Conservation (phyloP, 495 filamentous ascomycete genomes). For the Physcia stellaris region DNA sequence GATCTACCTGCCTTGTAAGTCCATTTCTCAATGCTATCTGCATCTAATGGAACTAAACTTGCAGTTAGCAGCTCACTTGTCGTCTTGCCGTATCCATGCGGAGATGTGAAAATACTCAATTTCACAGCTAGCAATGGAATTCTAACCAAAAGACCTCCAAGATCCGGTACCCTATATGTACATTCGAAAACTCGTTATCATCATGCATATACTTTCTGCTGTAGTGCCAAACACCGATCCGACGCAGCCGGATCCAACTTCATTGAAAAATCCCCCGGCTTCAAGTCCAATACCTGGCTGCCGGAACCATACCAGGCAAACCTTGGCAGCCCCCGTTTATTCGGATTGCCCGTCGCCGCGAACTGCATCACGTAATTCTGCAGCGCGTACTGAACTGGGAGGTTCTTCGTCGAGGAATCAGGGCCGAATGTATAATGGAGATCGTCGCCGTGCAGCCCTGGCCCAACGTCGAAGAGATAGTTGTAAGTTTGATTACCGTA, state of each 20-base stretch:
- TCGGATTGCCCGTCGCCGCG: slow-evolving; percentile 31
- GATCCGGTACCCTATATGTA: too few relatives aligned
- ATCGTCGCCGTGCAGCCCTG: slow-evolving; percentile 40
- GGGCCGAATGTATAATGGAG: slow-evolving; percentile 41
- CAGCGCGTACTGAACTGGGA: slow-evolving; percentile 34
- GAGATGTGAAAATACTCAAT: too few relatives aligned
- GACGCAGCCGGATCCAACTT: slow-evolving; percentile 32
- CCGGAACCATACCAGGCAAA: slow-evolving; percentile 29
- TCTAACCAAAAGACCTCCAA: too few relatives aligned
- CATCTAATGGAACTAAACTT: too few relatives aligned
- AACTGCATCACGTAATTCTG: slow-evolving; percentile 51
- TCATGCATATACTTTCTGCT: slow-evolving; percentile 14
- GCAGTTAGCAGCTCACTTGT: too few relatives aligned
- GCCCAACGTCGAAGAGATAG: slow-evolving; percentile 48
- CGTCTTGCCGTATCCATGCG: too few relatives aligned
- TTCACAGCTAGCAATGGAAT: too few relatives aligned
- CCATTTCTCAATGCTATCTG: too few relatives aligned
- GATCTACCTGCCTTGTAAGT: too few relatives aligned
- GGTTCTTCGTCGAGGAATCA: slow-evolving; percentile 24
- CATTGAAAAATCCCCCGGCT: slow-evolving; percentile 24
- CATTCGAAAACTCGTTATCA: too few relatives aligned
- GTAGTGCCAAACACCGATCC: slow-evolving; percentile 29
- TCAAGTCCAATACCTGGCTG: slow-evolving; percentile 28
- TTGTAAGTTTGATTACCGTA: slow-evolving; percentile 39
- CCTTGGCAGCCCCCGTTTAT: slow-evolving; percentile 22